Percentiles rank a stretch among this genome's conserved stretches.
Conservation (phyloP, 257 asterid species). For the Echites panduratus region DNA sequence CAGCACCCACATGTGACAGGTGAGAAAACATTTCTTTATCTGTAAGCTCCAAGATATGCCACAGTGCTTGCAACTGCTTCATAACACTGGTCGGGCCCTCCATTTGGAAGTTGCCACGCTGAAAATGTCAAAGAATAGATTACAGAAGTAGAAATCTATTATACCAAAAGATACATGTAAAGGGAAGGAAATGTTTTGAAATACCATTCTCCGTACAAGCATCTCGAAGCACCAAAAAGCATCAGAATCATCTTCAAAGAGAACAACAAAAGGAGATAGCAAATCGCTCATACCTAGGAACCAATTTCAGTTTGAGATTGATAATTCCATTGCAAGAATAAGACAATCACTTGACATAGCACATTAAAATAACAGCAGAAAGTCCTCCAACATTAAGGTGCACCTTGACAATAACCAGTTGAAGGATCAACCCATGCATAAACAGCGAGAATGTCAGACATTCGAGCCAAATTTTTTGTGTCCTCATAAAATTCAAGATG, state of each 20-base stretch:
- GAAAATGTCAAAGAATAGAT: slow-evolving; percentile 21
- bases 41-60: slow-evolving; percentile 88
- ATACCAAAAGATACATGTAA: slow-evolving; percentile 10
- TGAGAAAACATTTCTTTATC: slow-evolving; percentile 88
- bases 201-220: slow-evolving; percentile 95
- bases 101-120: slow-evolving; percentile 93
- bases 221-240: slow-evolving; percentile 99
- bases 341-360: background rate
- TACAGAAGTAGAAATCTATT: slow-evolving; percentile 17
- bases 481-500: slow-evolving; percentile 94
- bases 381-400: background rate
- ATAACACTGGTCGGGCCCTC: slow-evolving; percentile 98
- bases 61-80: slow-evolving; percentile 91
- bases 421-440: slow-evolving; percentile 98
- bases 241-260: slow-evolving; percentile 94
- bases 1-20: slow-evolving; percentile 82
- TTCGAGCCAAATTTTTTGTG: slow-evolving; percentile 84
- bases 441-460: slow-evolving; percentile 98
- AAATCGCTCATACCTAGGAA: slow-evolving; percentile 92
- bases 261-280: slow-evolving; percentile 94
- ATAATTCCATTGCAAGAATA: slow-evolving; percentile 24
- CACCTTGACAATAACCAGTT: slow-evolving; percentile 98
- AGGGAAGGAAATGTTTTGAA: slow-evolving; percentile 1
- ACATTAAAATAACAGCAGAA: background rate
- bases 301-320: slow-evolving; percentile 7